phyloP scores from a whole-genome alignment of 2,329 filamentous ascomycete species.

The Biscogniauxia sp. region DNA sequence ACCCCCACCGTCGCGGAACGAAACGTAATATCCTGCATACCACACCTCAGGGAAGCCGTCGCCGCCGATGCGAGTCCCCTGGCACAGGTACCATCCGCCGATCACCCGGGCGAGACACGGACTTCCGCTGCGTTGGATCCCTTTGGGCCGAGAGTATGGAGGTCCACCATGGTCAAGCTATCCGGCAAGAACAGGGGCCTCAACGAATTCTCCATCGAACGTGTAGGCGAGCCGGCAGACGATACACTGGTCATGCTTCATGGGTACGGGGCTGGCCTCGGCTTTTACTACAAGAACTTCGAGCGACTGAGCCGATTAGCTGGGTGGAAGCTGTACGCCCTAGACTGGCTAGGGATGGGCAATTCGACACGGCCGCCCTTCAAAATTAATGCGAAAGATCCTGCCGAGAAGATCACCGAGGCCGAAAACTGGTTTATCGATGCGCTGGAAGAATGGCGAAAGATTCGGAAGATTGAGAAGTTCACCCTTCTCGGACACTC shows the following conservation, averaged over 20 bases:
- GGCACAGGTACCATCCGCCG: constrained; percentile 30
- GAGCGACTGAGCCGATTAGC: constrained; percentile 75
- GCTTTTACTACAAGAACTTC: constrained; percentile 98
- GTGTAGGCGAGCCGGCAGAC: constrained; percentile 73
- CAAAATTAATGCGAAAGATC: constrained; percentile 78
- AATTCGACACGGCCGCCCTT: constrained; percentile 82
- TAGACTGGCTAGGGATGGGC: constrained; percentile 96
- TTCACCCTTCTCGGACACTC: constrained; percentile 94
- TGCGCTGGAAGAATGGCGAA: constrained; percentile 92
- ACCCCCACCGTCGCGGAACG: constrained; percentile 83
- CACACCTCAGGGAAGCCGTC: constrained; percentile 75
- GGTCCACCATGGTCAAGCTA: constrained; percentile 78
- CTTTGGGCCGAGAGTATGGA: constrained; percentile 81
- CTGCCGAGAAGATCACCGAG: constrained; percentile 76
- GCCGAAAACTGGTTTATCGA: constrained; percentile 97
- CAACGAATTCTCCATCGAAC: constrained; percentile 91
- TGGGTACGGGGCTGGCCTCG: constrained; percentile 91
- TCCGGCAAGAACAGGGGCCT: constrained; percentile 82
- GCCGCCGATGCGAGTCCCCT: constrained; percentile 42
- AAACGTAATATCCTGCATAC: constrained; percentile 81
- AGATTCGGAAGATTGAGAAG: constrained; percentile 81
- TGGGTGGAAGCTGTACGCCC: constrained; percentile 86
- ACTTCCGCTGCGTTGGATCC: constrained; percentile 64
- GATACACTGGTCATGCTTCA: constrained; percentile 94
- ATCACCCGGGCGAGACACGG: constrained; percentile 41